Percentiles rank a stretch among this genome's conserved stretches.
phyloP scores from a whole-genome alignment of 768 basidiomycete species.

The Leccinum arenicola region DNA sequence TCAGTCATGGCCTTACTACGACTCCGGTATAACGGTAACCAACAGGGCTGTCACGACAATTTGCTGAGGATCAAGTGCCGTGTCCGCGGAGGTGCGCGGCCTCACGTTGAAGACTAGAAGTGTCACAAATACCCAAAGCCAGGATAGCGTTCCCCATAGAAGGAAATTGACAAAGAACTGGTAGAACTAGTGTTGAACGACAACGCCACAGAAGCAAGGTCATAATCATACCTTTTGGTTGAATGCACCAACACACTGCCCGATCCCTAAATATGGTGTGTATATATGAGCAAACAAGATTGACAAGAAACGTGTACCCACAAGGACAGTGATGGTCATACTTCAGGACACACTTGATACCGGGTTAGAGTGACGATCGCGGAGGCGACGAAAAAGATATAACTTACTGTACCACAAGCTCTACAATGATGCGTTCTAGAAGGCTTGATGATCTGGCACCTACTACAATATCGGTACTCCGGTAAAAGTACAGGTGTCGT shows the following conservation, averaged over 20 bases:
- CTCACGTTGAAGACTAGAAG: slow-evolving; percentile 52
- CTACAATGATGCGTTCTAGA: slow-evolving; percentile 78
- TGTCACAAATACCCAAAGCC: slow-evolving; percentile 60
- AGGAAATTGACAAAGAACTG: slow-evolving; percentile 87
- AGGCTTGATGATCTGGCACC: slow-evolving; percentile 69
- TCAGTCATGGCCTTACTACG: slow-evolving; percentile 8
- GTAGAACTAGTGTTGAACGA: background rate
- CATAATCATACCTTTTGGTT: slow-evolving; percentile 72
- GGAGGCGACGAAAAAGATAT: background rate
- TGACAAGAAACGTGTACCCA: slow-evolving; percentile 34
- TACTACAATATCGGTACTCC: slow-evolving; percentile 63
- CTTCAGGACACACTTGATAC: slow-evolving; percentile 66
- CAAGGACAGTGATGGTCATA: slow-evolving; percentile 93
- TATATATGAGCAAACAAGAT: background rate
- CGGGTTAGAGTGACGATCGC: background rate
- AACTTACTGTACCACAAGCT: slow-evolving; percentile 73
- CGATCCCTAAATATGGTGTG: slow-evolving; percentile 60
- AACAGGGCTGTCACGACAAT: slow-evolving; percentile 75
- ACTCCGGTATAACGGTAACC: slow-evolving; percentile 29
- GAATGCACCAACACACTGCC: slow-evolving; percentile 89
- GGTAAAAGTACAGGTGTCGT: slow-evolving; percentile 51
- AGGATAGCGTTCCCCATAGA: slow-evolving; percentile 57
- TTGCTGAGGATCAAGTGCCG: slow-evolving; percentile 58
- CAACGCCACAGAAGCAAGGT: background rate
- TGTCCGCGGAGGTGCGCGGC: slow-evolving; percentile 16